phyloP scores from a whole-genome alignment of 2,329 filamentous ascomycete species.

The Pyrenochaeta sp. region DNA sequence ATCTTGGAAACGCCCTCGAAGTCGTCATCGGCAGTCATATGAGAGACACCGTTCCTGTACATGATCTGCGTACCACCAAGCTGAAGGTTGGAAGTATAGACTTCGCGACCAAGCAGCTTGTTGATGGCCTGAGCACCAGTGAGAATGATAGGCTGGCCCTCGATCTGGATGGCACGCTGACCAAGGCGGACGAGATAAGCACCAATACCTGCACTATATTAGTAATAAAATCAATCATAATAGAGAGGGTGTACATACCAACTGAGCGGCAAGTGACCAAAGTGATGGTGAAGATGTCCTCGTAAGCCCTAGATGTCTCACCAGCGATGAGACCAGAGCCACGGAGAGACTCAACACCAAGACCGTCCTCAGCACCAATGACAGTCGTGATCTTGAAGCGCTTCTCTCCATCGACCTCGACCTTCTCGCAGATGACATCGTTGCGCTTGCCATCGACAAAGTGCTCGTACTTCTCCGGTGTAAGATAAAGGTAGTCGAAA shows the following conservation, averaged over 20 bases:
- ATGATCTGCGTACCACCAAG: slow-evolving; percentile 99
- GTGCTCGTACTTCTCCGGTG: slow-evolving; percentile 81
- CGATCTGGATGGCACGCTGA: slow-evolving; percentile 97
- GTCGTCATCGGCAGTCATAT: slow-evolving; percentile 97
- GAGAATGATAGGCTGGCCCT: slow-evolving; percentile 97
- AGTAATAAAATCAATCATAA: slow-evolving; percentile 27
- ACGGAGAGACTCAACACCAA: slow-evolving; percentile 96
- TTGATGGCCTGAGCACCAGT: slow-evolving; percentile 97
- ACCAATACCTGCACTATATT: slow-evolving; percentile 75
- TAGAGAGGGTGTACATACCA: slow-evolving; percentile 59
- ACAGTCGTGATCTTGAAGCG: slow-evolving; percentile 94
- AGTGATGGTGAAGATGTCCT: slow-evolving; percentile 98
- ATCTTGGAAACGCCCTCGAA: slow-evolving; percentile 98
- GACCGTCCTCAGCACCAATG: slow-evolving; percentile 90
- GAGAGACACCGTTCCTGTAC: slow-evolving; percentile 99
- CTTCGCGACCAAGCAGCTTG: slow-evolving; percentile 96
- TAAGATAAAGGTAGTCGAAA: slow-evolving; percentile 97
- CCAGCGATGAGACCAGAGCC: slow-evolving; percentile 98
- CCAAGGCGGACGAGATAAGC: slow-evolving; percentile 98
- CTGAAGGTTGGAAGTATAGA: slow-evolving; percentile 98
- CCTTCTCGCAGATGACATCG: slow-evolving; percentile 85
- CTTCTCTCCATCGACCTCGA: slow-evolving; percentile 86
- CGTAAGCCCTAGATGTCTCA: slow-evolving; percentile 95
- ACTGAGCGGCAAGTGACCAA: slow-evolving; percentile 98
- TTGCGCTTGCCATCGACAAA: slow-evolving; percentile 80